Conservation (phyloP, 768 basidiomycete genomes). For the Mycena maculata region DNA sequence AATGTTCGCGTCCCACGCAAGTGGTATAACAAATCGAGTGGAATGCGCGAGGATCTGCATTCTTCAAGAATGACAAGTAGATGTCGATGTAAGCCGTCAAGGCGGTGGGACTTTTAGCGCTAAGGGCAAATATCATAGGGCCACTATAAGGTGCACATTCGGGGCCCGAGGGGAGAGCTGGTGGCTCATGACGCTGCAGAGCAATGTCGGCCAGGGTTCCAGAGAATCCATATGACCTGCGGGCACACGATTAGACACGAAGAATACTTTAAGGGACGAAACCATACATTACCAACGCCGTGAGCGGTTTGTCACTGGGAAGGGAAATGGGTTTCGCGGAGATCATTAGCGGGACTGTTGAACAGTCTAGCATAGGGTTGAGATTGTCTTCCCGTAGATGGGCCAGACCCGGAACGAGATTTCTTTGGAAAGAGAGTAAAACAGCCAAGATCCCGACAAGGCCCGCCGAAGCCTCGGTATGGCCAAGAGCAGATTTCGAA, state of each 20-base stretch:
- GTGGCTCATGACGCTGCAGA: slow-evolving; percentile 12
- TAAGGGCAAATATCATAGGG: slow-evolving; percentile 29
- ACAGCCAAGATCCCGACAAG: slow-evolving; percentile 28
- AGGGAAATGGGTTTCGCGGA: not conserved
- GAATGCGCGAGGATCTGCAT: not conserved
- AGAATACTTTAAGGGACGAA: not conserved
- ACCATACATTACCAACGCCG: slow-evolving; percentile 25
- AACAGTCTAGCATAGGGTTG: slow-evolving; percentile 11
- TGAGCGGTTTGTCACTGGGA: not conserved
- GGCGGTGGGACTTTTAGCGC: slow-evolving; percentile 27
- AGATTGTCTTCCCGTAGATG: slow-evolving; percentile 23
- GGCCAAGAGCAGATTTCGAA: slow-evolving; percentile 24
- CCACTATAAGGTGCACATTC: not conserved
- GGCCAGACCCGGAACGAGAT: slow-evolving; percentile 24
- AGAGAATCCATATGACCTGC: slow-evolving; percentile 30
- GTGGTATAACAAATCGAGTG: slow-evolving; percentile 29
- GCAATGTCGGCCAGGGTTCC: slow-evolving; percentile 28
- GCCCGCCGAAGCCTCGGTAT: slow-evolving; percentile 28
- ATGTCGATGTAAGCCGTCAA: slow-evolving; percentile 18
- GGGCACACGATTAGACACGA: not conserved
- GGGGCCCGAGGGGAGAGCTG: not conserved
- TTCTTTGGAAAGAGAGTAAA: slow-evolving; percentile 15
- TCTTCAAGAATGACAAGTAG: slow-evolving; percentile 22
- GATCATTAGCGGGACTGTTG: slow-evolving; percentile 21
- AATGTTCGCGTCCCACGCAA: slow-evolving; percentile 29